A percentile compares a stretch with the other conserved stretches of the same genome.
phyloP scores from a whole-genome alignment of 495 filamentous ascomycete species.

The Chaetomidium leptoderma region DNA sequence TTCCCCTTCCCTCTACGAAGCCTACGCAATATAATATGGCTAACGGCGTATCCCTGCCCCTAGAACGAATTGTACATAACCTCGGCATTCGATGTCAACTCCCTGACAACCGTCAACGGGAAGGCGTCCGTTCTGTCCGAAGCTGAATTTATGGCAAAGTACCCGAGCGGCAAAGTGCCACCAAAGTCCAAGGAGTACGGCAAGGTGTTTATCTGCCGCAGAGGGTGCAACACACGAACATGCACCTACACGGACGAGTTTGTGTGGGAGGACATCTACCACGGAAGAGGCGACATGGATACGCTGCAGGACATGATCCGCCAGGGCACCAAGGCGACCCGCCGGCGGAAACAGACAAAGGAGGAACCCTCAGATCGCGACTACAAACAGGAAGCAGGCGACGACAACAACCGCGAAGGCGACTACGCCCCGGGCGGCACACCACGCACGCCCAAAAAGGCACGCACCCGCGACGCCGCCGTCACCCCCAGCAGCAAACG shows the following conservation, averaged over 20 bases:
- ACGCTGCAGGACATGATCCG: conserved; percentile 61
- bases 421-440: conserved; percentile 41
- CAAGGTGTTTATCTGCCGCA: conserved; percentile 85
- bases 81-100: conserved; percentile 74
- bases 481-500: conserved; percentile 36
- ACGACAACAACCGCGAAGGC: conserved; percentile 38
- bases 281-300: conserved; percentile 58
- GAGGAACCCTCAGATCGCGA: conserved; percentile 41
- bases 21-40: not conserved
- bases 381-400: conserved; percentile 41
- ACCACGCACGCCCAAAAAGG: conserved; percentile 38
- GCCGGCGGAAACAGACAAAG: conserved; percentile 47
- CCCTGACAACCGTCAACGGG: conserved; percentile 86
- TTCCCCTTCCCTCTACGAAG: not conserved
- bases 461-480: conserved; percentile 25
- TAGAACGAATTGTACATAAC: conserved; percentile 92
- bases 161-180: conserved; percentile 73
- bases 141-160: conserved; percentile 57
- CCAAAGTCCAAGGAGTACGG: conserved; percentile 70
- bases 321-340: conserved; percentile 64
- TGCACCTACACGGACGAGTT: conserved; percentile 92
- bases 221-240: conserved; percentile 82
- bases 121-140: conserved; percentile 76
- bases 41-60: not conserved
- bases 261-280: conserved; percentile 79